Evolutionary conservation across 768 basidiomycete species (phyloP), one percentile per base, ranked within the genome.

Genomic region (Tricholoma furcatifolium): DNA sequence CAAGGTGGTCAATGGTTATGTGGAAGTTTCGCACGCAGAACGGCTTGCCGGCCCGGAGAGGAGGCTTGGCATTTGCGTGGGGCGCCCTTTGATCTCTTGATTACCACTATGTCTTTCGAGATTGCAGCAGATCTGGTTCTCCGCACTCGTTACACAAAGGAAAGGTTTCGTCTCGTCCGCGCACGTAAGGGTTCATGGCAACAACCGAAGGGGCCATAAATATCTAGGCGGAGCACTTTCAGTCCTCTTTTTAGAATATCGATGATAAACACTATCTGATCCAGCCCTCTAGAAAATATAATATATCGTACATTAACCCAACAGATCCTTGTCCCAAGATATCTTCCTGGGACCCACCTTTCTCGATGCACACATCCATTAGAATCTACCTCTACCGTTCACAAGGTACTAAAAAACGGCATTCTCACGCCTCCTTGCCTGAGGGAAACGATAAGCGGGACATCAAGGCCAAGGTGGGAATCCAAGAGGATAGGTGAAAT

Each of bases 401-500:
- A 0, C 65, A 52, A 12, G 52, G 75, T 55, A 74, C 74, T 2
- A 21, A 47, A 17, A 40, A 65, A 34, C 71, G 67, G 2, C 94
- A 98, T 66, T 67, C 81, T 6, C 91, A 95, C 66, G 82, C 92
- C 12, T 98, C 96, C 69, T 75, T 80, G 51, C 77, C 96, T 20
- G 92, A 98, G 60, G 96, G 95, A 1, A 91, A 94, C 3, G 95
- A 98, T 65, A 96, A 90, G 74, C 77, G 84, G 4, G 65, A 86
- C 30, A 78, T 85, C 6, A 80, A 81, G 17, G 83, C 77, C 12
- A 77, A 81, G 67, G 82, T 86, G 20, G 11, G 32, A n/a, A n/a
- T n/a, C n/a, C n/a, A n/a, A n/a, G n/a, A n/a, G n/a, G n/a, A n/a
- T n/a, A n/a, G n/a, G n/a, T n/a, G n/a, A n/a, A n/a, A n/a, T n/a